A percentile compares a stretch with the other conserved stretches of the same genome.
These are phyloP conservation scores for Diplotaxis tenuifolia DNA, from an alignment of 345 rosid species.

Conservation along the genomic window DNA sequence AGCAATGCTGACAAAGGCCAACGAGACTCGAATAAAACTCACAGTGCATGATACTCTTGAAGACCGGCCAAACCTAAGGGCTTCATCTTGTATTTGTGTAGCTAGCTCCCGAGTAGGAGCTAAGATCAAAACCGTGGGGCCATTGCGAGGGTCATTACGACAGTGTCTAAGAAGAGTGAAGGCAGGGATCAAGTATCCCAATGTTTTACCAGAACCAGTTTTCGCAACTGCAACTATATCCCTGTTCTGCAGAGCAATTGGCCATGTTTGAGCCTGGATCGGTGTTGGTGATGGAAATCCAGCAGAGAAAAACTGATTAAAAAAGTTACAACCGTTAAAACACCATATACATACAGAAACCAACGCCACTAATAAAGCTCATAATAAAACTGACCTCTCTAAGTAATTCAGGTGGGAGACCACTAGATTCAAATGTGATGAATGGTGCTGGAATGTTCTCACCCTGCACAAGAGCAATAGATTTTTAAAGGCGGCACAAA, in stretches of 20 bases:
- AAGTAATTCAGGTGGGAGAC: conserved; percentile 89
- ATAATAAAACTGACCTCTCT: conserved; percentile 64
- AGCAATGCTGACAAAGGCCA: neutral
- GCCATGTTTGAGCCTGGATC: conserved; percentile 99
- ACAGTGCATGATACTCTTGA: conserved; percentile 90
- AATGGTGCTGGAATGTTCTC: conserved; percentile 88
- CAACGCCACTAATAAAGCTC: neutral
- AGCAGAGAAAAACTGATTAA: conserved; percentile 76
- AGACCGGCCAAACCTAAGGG: conserved; percentile 77
- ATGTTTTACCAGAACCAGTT: conserved; percentile 98
- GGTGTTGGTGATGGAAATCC: conserved; percentile 93
- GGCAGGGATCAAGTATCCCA: conserved; percentile 94
- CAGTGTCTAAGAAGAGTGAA: conserved; percentile 74
- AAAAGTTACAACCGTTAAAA: conserved; percentile 9
- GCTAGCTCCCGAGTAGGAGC: conserved; percentile 99
- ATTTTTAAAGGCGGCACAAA: conserved; percentile 7
- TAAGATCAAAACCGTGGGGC: conserved; percentile 87
- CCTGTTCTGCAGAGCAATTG: conserved; percentile 81
- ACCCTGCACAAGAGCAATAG: conserved; percentile 55
- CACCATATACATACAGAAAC: neutral
- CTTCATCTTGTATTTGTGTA: conserved; percentile 94
- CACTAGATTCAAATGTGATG: conserved; percentile 88
- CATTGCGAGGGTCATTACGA: conserved; percentile 64
- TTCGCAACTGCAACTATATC: conserved; percentile 97
- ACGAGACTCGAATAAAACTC: conserved; percentile 32